These are phyloP conservation scores for Capsella rubella DNA, from an alignment of 441 rosid genomes.

Conservation along the genomic window DNA sequence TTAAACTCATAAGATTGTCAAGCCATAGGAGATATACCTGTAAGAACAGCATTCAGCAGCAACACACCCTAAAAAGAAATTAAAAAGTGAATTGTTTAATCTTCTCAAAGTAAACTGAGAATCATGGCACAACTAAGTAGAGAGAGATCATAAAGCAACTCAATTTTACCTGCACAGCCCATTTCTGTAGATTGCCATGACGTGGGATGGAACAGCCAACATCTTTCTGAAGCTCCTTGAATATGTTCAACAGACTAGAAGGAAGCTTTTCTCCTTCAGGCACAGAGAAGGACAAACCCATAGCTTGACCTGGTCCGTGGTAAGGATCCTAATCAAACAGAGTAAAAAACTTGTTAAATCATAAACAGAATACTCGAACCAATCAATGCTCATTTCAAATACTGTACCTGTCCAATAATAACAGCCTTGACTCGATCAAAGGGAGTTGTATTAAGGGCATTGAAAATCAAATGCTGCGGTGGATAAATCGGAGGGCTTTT, in stretches of 20 bases:
- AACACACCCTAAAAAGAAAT: slow-evolving; percentile 70
- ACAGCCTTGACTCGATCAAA: slow-evolving; percentile 82
- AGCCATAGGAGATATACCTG: slow-evolving; percentile 55
- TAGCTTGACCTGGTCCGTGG: slow-evolving; percentile 96
- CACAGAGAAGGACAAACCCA: slow-evolving; percentile 96
- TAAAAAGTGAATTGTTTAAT: slow-evolving; percentile 28
- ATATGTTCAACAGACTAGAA: slow-evolving; percentile 83
- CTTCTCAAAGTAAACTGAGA: slow-evolving; percentile 16
- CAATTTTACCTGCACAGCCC: slow-evolving; percentile 81
- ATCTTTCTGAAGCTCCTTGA: slow-evolving; percentile 87
- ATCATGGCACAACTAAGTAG: background rate
- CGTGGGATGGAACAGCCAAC: slow-evolving; percentile 86
- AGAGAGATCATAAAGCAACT: slow-evolving; percentile 22
- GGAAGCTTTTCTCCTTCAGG: slow-evolving; percentile 83
- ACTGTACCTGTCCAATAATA: slow-evolving; percentile 77
- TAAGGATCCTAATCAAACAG: slow-evolving; percentile 75
- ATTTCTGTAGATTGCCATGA: slow-evolving; percentile 84
- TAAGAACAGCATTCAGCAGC: slow-evolving; percentile 89
- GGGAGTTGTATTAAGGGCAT: slow-evolving; percentile 83
- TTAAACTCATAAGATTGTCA: background rate
- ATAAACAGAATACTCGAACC: background rate
- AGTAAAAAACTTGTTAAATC: background rate
- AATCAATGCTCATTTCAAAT: background rate
- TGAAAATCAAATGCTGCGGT: slow-evolving; percentile 80
- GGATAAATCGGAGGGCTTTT: slow-evolving; percentile 64